These are phyloP conservation scores for Lyophyllum decastes DNA, from an alignment of 768 basidiomycete species.

Conservation along the genomic window DNA sequence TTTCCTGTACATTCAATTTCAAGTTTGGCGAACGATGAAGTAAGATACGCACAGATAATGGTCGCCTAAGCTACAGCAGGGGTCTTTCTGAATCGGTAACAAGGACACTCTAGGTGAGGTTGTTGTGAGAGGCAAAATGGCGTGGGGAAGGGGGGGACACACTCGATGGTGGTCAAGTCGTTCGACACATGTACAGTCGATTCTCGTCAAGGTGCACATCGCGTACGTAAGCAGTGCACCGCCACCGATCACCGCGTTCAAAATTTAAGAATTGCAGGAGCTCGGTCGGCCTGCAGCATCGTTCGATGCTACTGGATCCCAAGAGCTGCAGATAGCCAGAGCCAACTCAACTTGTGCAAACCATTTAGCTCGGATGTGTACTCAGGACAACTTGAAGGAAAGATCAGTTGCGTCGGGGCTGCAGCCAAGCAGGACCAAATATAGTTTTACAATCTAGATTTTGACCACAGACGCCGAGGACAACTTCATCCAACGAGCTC, in stretches of 20 bases:
- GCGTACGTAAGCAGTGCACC: slow-evolving; percentile 13
- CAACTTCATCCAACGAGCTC: neutral
- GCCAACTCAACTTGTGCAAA: too few species aligned
- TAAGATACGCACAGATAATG: slow-evolving; percentile 5
- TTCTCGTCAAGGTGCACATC: neutral
- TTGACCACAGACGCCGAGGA: slow-evolving; percentile 10
- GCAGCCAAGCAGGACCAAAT: slow-evolving; percentile 13
- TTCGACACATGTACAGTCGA: neutral
- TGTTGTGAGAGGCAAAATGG: neutral
- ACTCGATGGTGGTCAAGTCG: slow-evolving; percentile 4
- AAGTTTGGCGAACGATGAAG: neutral
- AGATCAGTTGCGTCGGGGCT: neutral
- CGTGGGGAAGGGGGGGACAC: neutral
- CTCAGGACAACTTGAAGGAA: too few species aligned
- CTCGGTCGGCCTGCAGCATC: too few species aligned
- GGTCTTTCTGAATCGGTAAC: neutral
- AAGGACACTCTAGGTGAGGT: neutral
- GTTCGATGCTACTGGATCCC: too few species aligned
- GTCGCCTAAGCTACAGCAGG: neutral
- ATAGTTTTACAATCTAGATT: slow-evolving; percentile 7
- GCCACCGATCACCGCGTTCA: neutral
- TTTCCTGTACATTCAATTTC: neutral
- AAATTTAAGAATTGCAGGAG: too few species aligned
- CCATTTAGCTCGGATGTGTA: too few species aligned
- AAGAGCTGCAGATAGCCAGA: too few species aligned